Evolutionary conservation across 2,329 filamentous ascomycete species (phyloP), one percentile per base, ranked within the genome.

Genomic region (Pleurostoma richardsiae): DNA sequence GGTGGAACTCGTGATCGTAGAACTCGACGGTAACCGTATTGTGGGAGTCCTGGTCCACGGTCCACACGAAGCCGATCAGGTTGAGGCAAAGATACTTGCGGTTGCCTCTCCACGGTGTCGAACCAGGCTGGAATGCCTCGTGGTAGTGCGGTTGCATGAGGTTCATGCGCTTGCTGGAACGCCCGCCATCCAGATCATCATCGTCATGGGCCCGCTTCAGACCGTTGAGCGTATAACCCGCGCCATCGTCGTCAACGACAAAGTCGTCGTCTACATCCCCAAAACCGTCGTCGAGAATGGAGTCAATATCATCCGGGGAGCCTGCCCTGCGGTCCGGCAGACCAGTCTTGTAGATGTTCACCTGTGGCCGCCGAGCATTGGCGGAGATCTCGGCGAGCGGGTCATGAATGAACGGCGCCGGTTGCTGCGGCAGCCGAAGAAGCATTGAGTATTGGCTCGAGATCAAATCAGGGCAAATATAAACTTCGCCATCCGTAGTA

Each of bases 11-110:
- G 49, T 90, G 86, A 64, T 99, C 95, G 63, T 97, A 96, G 64
- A 99, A 99, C 59, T 97, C 94, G 2, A 97, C 91, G 0, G 91
- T 96, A 8, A 99, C 85, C 2, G 94, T 99, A 62, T 97, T 83
- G 57, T 92, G 86, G 0, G 86, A 88, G 59, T 96, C 91, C 66
- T 99, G 94, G 56, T 96, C 88, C 19, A 99, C 89, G 0, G 92
- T 97, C 90, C 94, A 99, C 6, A 96, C 88, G 59, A 95, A 94
- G 1, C 95, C 94, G 45, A 91, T 88, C 49, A 99, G 72, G 61
- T 97, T 97, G 39, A 97, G 79, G 60, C 90, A 96, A 1, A 99
- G 77, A 61, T 99, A 96, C 61, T 92, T 89, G 52, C 94, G 79
- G 64, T 96, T 94, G 2, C 94, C 94, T 52, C 90, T 83, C 95